Base-by-base conservation (phyloP, 345 rosid genomes). In the Eucalyptus grandis region DNA sequence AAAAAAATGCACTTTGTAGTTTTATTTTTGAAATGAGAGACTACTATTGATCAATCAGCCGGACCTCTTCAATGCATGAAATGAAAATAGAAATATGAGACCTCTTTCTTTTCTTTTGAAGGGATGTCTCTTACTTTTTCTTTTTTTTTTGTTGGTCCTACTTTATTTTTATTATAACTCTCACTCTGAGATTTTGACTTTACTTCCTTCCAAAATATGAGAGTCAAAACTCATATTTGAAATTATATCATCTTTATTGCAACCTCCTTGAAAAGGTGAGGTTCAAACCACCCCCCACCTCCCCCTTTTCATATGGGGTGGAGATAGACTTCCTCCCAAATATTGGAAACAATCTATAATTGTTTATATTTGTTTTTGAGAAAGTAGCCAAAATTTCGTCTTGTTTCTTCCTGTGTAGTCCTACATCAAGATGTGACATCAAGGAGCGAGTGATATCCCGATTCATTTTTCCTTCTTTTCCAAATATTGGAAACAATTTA, bases 181-280 rank as follows among this genome's bases (percentile, higher is more conserved):
- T 19, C 0, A 19, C 4, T 0, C 5, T 53, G 0, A 8, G 2
- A 0, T 0, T 17, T 51, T 17, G 9, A 1, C 4, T 4, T 53
- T 19, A 53, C 1, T 53, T 51, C 1, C 22, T 51, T 50, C 0
- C 17, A 50, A 0, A 1, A 15, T 50, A 3, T 50, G 8, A 50
- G 1, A 50, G 3, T 50, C 7, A 1, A 50, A 50, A 50, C 7
- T 50, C 7, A 50, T 3, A 15, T 2, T 5, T 4, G 0, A 49
- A 49, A 1, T 7, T 49, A 5, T 3, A 49, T 49, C 3, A 14
- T 14, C 3, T 3, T 50, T 7, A 53, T 16, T 8, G 9, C 54
- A 53, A 53, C 9, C 0, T 53, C 24, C 11, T 19, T 0, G 24
- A 53, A 53, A 19, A 19, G 0, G 11, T 53, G 10, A 53, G 24